A percentile compares a stretch with the other conserved stretches of the same genome.
These are phyloP conservation scores for Saccharomycopsis phalli DNA, from an alignment of 1,139 yeast genomes.

Conservation along the genomic window DNA sequence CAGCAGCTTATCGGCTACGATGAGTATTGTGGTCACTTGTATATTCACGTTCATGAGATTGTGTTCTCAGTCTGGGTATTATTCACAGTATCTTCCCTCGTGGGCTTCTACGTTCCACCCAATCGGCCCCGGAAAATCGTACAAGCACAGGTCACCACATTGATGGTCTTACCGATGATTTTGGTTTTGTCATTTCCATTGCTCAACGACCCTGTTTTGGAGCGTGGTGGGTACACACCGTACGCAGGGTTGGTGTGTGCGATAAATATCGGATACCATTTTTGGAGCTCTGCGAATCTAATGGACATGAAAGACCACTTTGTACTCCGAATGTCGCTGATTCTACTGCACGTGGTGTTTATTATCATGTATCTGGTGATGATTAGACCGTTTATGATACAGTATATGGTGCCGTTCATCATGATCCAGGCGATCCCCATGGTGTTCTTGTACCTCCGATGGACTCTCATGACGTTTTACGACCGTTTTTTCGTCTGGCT, in stretches of 20 bases:
- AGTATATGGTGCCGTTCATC: conserved; percentile 1
- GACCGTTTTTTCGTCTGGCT: neutral
- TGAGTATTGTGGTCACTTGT: neutral
- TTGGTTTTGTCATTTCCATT: conserved; percentile 4
- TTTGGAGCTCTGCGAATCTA: too few species aligned
- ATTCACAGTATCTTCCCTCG: neutral
- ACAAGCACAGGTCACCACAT: neutral
- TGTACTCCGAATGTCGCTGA: neutral
- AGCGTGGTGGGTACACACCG: conserved; percentile 9
- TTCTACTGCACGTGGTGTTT: too few species aligned
- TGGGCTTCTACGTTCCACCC: too few species aligned
- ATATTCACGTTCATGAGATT: conserved; percentile 11
- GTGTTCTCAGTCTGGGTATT: neutral
- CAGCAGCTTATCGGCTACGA: neutral
- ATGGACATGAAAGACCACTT: too few species aligned
- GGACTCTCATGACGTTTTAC: conserved; percentile 8
- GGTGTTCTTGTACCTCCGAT: conserved; percentile 8
- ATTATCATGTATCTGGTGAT: conserved; percentile 1
- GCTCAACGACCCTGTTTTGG: conserved; percentile 8
- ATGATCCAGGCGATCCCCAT: conserved; percentile 7
- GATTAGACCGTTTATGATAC: conserved; percentile 4
- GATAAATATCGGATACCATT: conserved; percentile 10
- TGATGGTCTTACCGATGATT: neutral
- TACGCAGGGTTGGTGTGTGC: conserved; percentile 13
- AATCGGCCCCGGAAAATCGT: too few species aligned